phyloP scores from a whole-genome alignment of 2,329 filamentous ascomycete genomes.

The Chrysosporium queenslandicum region DNA sequence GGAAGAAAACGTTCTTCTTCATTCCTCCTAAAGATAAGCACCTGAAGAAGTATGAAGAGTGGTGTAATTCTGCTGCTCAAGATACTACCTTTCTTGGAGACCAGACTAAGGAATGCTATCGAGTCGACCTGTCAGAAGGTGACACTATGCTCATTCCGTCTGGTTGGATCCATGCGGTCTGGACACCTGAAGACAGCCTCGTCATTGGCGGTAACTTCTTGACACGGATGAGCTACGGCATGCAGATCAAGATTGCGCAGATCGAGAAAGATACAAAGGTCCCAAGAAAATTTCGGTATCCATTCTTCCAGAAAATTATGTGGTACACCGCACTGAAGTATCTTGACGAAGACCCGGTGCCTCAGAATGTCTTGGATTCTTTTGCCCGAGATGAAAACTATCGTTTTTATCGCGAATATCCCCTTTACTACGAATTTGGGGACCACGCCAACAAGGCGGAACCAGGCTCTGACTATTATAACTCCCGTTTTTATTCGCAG shows the following conservation, averaged over 20 bases:
- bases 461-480: slow-evolving; percentile 45
- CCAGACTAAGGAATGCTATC: slow-evolving; percentile 56
- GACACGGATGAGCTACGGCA: slow-evolving; percentile 54
- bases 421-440: slow-evolving; percentile 51
- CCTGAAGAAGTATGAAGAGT: slow-evolving; percentile 60
- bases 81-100: slow-evolving; percentile 56
- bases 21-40: slow-evolving; percentile 59
- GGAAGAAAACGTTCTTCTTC: slow-evolving; percentile 62
- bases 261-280: slow-evolving; percentile 60
- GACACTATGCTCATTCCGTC: slow-evolving; percentile 63
- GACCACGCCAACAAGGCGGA: slow-evolving; percentile 44
- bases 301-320: slow-evolving; percentile 59
- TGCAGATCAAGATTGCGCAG: slow-evolving; percentile 56
- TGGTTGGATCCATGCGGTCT: slow-evolving; percentile 62
- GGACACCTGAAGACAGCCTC: slow-evolving; percentile 59
- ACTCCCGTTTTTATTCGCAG: slow-evolving; percentile 53
- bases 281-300: slow-evolving; percentile 55
- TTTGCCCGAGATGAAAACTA: slow-evolving; percentile 47
- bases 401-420: slow-evolving; percentile 45
- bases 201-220: slow-evolving; percentile 64
- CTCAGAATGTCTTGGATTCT: slow-evolving; percentile 44
- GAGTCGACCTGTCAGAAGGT: slow-evolving; percentile 55
- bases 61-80: slow-evolving; percentile 57
- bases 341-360: slow-evolving; percentile 54
- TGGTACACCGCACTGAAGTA: slow-evolving; percentile 59